Base-by-base conservation (phyloP, 495 filamentous ascomycete species). In the Neurospora tetrasperma region DNA sequence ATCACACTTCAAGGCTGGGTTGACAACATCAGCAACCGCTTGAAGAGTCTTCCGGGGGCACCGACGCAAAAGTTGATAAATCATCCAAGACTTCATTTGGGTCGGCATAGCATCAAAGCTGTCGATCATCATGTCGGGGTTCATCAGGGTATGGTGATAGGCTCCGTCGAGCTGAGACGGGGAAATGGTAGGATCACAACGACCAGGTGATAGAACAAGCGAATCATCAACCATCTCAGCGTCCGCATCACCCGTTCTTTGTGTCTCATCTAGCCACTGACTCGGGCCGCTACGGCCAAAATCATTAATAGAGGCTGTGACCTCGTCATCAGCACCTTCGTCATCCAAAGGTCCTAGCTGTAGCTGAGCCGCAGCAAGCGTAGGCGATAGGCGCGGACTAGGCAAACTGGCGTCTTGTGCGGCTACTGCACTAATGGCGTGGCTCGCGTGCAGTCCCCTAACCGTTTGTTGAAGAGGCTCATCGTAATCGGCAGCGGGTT, bases 1-100 rank as follows among this genome's bases (percentile, higher is more conserved):
- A 79, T 99, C 95, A 78, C 93, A 96, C 81, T 97, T 97, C 73
- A 99, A 82, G n/a, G 95, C 94, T 7, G 96, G 96, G 79, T 97
- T 97, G 72, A 99, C 94, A 42, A 94, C 90, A 74, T 93, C 90
- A 31, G 96, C 93, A 75, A 99, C 92, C 69, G 97, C 90, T 80
- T 94, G 94, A 2, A 99, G 86, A 0, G 94, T 97, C 27, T 93
- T 92, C 75, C 97, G 92, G 7, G 93, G 88, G 80, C 96, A 97
- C 48, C 96, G 89, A 41, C 91, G 90, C 35, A 99, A 85, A 43
- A 99, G 88, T 76, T 98, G 94, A 78, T 95, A 98, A 92, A 98
- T 97, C 77, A 99, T 88, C 78, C 96, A 97, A 0, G 89, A 91
- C 79, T 98, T 93, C 86, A 98, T 86, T 73, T 94, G 90, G 40